Conservation (phyloP, 106 monocot species). For the Alisma plantagoaquatica region DNA sequence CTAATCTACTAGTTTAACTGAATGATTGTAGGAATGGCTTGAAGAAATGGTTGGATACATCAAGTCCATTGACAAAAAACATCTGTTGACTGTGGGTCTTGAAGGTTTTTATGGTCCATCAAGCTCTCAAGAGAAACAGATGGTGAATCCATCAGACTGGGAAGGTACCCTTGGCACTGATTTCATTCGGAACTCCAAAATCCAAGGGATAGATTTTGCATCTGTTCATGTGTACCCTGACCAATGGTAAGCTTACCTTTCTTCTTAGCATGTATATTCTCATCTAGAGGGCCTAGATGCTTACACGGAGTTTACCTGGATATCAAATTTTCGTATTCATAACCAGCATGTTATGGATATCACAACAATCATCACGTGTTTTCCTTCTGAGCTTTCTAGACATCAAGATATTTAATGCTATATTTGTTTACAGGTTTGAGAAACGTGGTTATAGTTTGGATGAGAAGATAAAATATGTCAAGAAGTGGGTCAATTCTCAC, state of each 20-base stretch:
- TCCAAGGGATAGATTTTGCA: conserved; percentile 54
- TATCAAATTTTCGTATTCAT: too few relatives aligned
- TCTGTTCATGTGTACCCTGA: conserved; percentile 81
- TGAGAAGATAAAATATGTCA: conserved; percentile 39
- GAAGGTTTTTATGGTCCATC: conserved; percentile 87
- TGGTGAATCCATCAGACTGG: conserved; percentile 61
- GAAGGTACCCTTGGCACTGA: conserved; percentile 51
- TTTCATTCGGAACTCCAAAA: conserved; percentile 80
- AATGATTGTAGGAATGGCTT: conserved; percentile 63
- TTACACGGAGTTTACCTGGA: too few relatives aligned
- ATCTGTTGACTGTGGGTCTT: conserved; percentile 70
- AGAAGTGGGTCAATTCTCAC: conserved; percentile 66
- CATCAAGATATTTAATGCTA: neutral
- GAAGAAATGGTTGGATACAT: conserved; percentile 81
- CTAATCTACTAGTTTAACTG: neutral
- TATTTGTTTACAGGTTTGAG: conserved; percentile 22
- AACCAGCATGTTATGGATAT: too few relatives aligned
- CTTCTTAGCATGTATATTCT: too few relatives aligned
- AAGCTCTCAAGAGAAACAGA: conserved; percentile 40
- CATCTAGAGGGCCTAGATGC: too few relatives aligned
- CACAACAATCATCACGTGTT: neutral
- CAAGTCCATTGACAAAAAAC: conserved; percentile 74
- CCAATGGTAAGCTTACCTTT: conserved; percentile 45
- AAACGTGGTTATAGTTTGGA: conserved; percentile 24
- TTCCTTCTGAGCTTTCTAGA: neutral